Percentiles rank a stretch among this genome's conserved stretches.
Evolutionary conservation across 768 basidiomycete genomes (phyloP).

Genomic region (Paxillus rubicundulus): DNA sequence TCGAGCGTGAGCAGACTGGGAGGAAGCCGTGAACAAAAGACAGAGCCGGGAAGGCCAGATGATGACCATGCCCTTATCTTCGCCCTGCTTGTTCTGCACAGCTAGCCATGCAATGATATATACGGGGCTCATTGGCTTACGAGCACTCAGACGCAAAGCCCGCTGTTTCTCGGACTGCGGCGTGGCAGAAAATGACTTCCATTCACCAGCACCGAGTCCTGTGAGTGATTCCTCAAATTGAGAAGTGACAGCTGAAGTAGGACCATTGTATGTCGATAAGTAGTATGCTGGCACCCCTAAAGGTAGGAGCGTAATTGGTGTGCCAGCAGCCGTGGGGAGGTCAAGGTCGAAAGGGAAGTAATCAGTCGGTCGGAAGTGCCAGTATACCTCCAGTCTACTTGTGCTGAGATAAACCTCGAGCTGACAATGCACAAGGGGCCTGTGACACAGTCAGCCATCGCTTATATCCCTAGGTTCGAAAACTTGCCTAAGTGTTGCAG

Average conservation of each 20-base stretch:
- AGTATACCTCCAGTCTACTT: conserved; percentile 61
- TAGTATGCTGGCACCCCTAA: conserved; percentile 72
- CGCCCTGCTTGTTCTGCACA: conserved; percentile 75
- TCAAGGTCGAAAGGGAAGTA: conserved; percentile 47
- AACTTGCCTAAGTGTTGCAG: conserved; percentile 45
- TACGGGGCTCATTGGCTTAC: conserved; percentile 17
- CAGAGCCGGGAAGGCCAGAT: conserved; percentile 71
- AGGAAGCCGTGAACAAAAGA: conserved; percentile 39
- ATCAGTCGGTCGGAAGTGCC: conserved; percentile 54
- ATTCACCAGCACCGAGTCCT: conserved; percentile 61
- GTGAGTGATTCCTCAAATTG: conserved; percentile 63
- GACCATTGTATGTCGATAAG: conserved; percentile 66
- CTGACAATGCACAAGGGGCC: conserved; percentile 60
- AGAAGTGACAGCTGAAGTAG: conserved; percentile 54
- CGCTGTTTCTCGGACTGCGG: conserved; percentile 21
- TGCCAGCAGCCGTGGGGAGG: conserved; percentile 52
- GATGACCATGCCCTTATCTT: conserved; percentile 73
- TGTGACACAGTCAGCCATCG: conserved; percentile 25
- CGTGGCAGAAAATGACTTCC: conserved; percentile 30
- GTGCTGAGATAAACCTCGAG: conserved; percentile 51
- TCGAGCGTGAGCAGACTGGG: conserved; percentile 37
- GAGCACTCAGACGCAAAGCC: conserved; percentile 17
- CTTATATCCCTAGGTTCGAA: background rate
- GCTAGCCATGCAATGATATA: conserved; percentile 73
- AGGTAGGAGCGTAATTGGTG: conserved; percentile 70